phyloP scores from a whole-genome alignment of 305 asterid species.

The Lippia alba region DNA sequence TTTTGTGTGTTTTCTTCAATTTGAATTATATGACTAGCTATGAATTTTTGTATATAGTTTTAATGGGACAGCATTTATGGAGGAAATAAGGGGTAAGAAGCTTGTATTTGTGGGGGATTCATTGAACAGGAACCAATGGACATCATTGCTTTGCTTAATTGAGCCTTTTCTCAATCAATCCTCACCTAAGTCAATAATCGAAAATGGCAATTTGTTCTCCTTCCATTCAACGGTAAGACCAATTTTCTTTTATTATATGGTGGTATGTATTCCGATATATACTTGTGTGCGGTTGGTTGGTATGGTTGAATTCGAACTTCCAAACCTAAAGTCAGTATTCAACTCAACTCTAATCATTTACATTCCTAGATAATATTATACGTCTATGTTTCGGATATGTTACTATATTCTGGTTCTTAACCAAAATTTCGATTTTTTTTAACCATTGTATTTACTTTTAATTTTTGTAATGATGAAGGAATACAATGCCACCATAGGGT shows the following conservation, averaged over 20 bases:
- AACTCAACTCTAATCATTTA: too few species aligned
- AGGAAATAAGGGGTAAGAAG: constrained; percentile 54
- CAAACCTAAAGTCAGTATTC: too few species aligned
- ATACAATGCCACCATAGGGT: constrained; percentile 64
- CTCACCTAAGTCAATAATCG: constrained; percentile 18
- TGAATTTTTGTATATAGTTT: constrained; percentile 30
- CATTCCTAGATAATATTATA: too few species aligned
- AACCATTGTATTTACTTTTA: background rate
- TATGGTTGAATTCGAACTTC: too few species aligned
- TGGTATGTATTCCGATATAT: too few species aligned
- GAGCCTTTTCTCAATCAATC: constrained; percentile 43
- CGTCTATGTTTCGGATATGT: too few species aligned
- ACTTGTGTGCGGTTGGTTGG: too few species aligned
- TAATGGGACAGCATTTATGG: constrained; percentile 46
- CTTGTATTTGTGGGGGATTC: constrained; percentile 59
- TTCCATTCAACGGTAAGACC: constrained; percentile 39
- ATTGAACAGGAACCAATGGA: constrained; percentile 52
- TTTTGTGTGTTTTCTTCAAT: background rate
- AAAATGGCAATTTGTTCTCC: constrained; percentile 33
- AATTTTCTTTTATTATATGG: background rate
- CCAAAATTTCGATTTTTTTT: background rate
- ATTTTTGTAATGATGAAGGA: constrained; percentile 42
- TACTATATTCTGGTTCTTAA: too few species aligned
- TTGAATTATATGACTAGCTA: too few species aligned
- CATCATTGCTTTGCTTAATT: constrained; percentile 53